phyloP scores from a whole-genome alignment of 169 alveolate genomes.

The Blepharisma undulans region DNA sequence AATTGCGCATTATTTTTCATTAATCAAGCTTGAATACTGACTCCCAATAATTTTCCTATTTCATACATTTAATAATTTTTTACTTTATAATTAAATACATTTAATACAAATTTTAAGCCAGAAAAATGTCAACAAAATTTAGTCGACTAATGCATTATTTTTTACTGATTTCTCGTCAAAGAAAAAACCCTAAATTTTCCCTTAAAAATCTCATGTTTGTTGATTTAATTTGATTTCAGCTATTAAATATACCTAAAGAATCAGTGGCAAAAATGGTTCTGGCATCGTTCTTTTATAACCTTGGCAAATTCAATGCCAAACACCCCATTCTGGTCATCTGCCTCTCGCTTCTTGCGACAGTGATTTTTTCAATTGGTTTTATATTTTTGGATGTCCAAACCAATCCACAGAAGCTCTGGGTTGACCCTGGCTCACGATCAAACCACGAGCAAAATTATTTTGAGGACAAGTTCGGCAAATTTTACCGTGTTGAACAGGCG shows the following conservation, averaged over 20 bases:
- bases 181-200: not conserved
- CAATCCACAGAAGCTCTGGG: slow-evolving; percentile 83
- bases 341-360: slow-evolving; percentile 44
- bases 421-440: slow-evolving; percentile 68
- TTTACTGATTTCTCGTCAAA: not conserved
- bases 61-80: too few relatives aligned
- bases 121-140: not conserved
- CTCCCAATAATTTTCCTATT: not conserved
- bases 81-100: not conserved
- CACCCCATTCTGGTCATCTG: slow-evolving; percentile 50
- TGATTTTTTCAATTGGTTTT: slow-evolving; percentile 44
- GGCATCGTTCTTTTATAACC: not conserved
- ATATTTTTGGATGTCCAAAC: slow-evolving; percentile 42
- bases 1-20: not conserved
- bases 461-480: slow-evolving; percentile 75
- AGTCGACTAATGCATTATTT: not conserved
- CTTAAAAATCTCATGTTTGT: not conserved
- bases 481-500: slow-evolving; percentile 73
- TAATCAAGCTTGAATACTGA: not conserved
- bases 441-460: slow-evolving; percentile 68
- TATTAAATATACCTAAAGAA: not conserved
- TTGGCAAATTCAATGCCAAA: slow-evolving; percentile 21
- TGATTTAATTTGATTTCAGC: not conserved
- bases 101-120: not conserved
- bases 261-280: not conserved